Evolutionary conservation across 2,329 filamentous ascomycete genomes (phyloP), one percentile per base, ranked within the genome.

Genomic region (Fusarium sp.): DNA sequence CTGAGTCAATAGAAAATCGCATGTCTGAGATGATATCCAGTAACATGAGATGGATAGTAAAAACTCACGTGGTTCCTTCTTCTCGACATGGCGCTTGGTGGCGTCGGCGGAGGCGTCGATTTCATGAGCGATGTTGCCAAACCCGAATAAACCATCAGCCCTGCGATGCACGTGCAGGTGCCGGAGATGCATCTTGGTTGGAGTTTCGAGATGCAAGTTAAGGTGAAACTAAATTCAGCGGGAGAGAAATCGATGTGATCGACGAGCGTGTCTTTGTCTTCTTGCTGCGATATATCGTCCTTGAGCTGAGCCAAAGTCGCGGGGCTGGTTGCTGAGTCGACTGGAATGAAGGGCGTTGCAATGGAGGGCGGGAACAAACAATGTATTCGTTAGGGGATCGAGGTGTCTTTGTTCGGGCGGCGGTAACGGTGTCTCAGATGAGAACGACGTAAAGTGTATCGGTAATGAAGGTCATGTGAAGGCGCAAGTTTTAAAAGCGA

Each of bases 291-390:
- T 72, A 56, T 73, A 62, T 75, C 44, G 61, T 53, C 60, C 38
- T 58, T 36, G 24, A 34, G 42, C 60, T 39, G 39, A 19, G n/a
- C 17, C 19, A 21, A 61, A 71, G 38, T 62, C 59, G 71, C 58
- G 60, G 56, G 65, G 68, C 53, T 74, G 68, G 69, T 60, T 38
- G 55, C 28, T 34, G 21, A 42, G 56, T 59, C 34, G 50, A 56
- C 67, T 76, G 75, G 77, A 79, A 79, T 77, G 76, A 40, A 65
- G 36, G 57, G 65, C 61, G 66, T 59, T 57, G 40, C 65, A 68
- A 62, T 67, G 28, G 62, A 67, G 57, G 71, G 74, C 70, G 65
- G 69, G 73, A 60, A 66, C 49, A 60, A 74, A 72, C 69, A 75
- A 74, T 73, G 71, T 66, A 68, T 62, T 42, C 52, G 58, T 55